Percentiles rank a stretch among this genome's conserved stretches.
Conservation (phyloP, 352 stramenopile species). For the Phytophthora constricta region DNA sequence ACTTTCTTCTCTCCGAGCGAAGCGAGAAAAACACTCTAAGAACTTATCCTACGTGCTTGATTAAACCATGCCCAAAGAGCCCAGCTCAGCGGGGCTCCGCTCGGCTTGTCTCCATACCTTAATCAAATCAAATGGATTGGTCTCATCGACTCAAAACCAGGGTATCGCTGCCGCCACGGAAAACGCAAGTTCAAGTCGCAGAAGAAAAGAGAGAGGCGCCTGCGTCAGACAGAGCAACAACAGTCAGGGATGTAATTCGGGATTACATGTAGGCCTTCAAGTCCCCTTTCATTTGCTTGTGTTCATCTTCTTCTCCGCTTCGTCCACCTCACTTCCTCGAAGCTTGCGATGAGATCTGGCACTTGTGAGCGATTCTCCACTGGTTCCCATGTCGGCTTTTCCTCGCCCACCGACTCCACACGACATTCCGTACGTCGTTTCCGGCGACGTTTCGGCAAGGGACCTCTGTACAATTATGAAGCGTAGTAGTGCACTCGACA, state of each 20-base stretch:
- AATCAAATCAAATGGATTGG: constrained; percentile 2
- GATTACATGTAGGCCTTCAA: background rate
- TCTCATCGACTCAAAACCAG: background rate
- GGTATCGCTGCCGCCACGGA: background rate
- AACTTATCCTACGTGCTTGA: too few relatives aligned
- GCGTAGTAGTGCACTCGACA: too few relatives aligned
- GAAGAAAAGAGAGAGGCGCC: background rate
- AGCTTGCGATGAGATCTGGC: constrained; percentile 5
- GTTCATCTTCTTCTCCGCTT: background rate
- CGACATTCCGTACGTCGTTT: background rate
- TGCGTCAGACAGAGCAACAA: background rate
- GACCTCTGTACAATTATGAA: too few relatives aligned
- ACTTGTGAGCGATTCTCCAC: constrained; percentile 7
- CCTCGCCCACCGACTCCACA: background rate
- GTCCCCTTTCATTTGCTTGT: background rate
- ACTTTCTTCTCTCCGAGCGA: too few relatives aligned
- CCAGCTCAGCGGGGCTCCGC: too few relatives aligned
- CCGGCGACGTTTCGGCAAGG: constrained; percentile 3
- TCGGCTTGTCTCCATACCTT: too few relatives aligned
- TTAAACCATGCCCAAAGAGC: too few relatives aligned
- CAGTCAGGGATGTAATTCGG: background rate
- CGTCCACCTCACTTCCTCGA: background rate
- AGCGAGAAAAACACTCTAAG: too few relatives aligned
- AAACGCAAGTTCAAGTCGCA: constrained; percentile 8
- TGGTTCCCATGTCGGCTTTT: background rate